Evolutionary conservation across 2,329 filamentous ascomycete species (phyloP).

Genomic region (Botryotinia narcissicola): DNA sequence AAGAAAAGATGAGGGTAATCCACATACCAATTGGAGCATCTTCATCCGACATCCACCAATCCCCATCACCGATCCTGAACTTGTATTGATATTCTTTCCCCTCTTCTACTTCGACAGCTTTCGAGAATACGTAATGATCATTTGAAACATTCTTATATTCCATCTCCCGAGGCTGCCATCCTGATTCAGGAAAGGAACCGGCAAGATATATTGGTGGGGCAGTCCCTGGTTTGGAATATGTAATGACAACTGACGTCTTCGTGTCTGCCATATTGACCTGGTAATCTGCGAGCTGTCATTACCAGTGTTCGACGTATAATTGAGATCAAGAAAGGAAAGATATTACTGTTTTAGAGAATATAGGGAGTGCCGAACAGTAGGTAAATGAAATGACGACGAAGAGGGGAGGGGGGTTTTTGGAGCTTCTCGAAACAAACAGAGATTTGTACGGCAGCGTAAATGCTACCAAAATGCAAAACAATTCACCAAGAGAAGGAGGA

Average conservation of each 20-base stretch:
- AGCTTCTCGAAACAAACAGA: background rate
- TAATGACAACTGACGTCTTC: slow-evolving; percentile 43
- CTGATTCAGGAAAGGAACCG: slow-evolving; percentile 63
- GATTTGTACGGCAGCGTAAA: background rate
- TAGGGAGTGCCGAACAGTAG: background rate
- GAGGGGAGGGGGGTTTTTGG: background rate
- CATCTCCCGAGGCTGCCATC: slow-evolving; percentile 70
- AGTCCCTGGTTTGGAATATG: slow-evolving; percentile 57
- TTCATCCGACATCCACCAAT: slow-evolving; percentile 71
- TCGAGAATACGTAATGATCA: slow-evolving; percentile 56
- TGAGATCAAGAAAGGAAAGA: background rate
- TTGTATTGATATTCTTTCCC: slow-evolving; percentile 70
- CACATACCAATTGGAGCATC: slow-evolving; percentile 55
- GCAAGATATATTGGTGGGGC: slow-evolving; percentile 68
- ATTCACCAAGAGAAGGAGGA: background rate
- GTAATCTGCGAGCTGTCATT: slow-evolving; percentile 11
- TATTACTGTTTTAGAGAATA: background rate
- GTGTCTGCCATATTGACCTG: slow-evolving; percentile 15
- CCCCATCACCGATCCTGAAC: slow-evolving; percentile 63
- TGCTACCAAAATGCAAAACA: background rate
- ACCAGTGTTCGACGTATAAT: background rate
- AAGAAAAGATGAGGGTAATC: background rate
- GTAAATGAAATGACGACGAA: background rate
- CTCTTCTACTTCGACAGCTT: slow-evolving; percentile 52
- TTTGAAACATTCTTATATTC: slow-evolving; percentile 46